Conservation (phyloP, 2,329 filamentous ascomycete genomes). For the Cadophora gregata region DNA sequence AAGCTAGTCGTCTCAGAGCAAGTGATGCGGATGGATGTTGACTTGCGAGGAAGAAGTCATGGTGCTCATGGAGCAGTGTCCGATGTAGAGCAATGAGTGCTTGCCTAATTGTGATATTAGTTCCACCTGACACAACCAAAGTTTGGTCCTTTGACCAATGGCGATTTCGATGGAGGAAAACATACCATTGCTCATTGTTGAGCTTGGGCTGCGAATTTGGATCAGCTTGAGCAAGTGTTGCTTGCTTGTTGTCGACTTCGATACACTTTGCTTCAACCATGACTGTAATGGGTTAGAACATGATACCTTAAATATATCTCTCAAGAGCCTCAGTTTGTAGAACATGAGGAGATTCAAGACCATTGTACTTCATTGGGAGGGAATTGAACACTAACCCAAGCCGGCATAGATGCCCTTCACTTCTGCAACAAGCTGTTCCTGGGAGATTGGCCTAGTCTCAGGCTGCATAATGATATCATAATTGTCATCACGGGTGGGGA, state of each 20-base stretch:
- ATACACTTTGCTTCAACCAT: constrained; percentile 91
- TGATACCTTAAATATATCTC: not conserved
- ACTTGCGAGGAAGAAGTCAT: constrained; percentile 84
- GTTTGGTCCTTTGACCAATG: not conserved
- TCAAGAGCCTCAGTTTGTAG: not conserved
- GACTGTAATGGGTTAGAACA: constrained; percentile 47
- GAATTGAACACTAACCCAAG: constrained; percentile 46
- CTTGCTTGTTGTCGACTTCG: constrained; percentile 74
- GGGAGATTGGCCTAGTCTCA: constrained; percentile 51
- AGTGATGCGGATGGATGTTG: constrained; percentile 82
- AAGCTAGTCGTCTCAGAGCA: constrained; percentile 70
- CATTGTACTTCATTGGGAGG: not conserved
- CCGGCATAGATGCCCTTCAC: constrained; percentile 72
- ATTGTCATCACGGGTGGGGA: constrained; percentile 59
- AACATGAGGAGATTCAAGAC: too few species aligned
- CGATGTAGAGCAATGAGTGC: constrained; percentile 82
- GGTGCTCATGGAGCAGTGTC: constrained; percentile 80
- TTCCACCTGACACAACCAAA: too few species aligned
- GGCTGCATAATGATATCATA: constrained; percentile 59
- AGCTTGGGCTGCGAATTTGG: constrained; percentile 51
- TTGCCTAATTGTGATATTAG: constrained; percentile 50
- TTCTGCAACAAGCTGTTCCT: constrained; percentile 42
- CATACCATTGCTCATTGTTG: constrained; percentile 71
- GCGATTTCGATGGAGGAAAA: not conserved
- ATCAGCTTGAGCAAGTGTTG: constrained; percentile 56